A percentile compares a stretch with the other conserved stretches of the same genome.
phyloP scores from a whole-genome alignment of 768 basidiomycete genomes.

The Rhodotorula graminis region DNA sequence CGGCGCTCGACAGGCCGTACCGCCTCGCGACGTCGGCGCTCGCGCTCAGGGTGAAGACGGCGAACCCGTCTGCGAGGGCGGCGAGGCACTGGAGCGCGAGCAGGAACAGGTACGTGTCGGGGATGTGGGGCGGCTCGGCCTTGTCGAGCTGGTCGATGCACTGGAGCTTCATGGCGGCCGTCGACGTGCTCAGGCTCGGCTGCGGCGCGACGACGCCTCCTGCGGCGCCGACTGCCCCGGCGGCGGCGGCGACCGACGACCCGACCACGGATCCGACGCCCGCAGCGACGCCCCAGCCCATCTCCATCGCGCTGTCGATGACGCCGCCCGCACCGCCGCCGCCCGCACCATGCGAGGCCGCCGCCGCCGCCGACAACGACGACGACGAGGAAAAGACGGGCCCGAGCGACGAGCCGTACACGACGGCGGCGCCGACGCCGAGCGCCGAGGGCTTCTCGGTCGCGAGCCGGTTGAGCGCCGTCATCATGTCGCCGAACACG shows the following conservation, averaged over 20 bases:
- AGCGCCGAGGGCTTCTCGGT: constrained; percentile 83
- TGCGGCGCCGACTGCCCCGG: constrained; percentile 52
- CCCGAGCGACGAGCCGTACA: constrained; percentile 69
- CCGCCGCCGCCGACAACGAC: too few species aligned
- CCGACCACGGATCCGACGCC: constrained; percentile 32
- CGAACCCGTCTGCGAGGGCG: constrained; percentile 79
- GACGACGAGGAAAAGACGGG: constrained; percentile 32
- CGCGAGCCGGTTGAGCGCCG: constrained; percentile 75
- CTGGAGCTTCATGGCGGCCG: constrained; percentile 32
- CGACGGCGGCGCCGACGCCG: constrained; percentile 64
- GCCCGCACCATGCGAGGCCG: not conserved
- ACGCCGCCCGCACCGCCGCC: not conserved
- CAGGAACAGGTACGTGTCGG: constrained; percentile 89
- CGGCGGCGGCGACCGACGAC: constrained; percentile 14
- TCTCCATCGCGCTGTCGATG: constrained; percentile 36
- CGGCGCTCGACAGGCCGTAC: constrained; percentile 55
- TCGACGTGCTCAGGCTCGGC: not conserved
- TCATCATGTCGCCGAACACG: constrained; percentile 70
- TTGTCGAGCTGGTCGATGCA: constrained; percentile 97
- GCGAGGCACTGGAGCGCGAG: constrained; percentile 82
- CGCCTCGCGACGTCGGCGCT: constrained; percentile 53
- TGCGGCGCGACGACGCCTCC: constrained; percentile 56
- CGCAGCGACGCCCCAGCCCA: constrained; percentile 30
- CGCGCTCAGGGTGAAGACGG: constrained; percentile 66
- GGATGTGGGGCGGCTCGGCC: constrained; percentile 85